Conservation (phyloP, 352 stramenopile genomes). For the Globisporangium orthogonon region DNA sequence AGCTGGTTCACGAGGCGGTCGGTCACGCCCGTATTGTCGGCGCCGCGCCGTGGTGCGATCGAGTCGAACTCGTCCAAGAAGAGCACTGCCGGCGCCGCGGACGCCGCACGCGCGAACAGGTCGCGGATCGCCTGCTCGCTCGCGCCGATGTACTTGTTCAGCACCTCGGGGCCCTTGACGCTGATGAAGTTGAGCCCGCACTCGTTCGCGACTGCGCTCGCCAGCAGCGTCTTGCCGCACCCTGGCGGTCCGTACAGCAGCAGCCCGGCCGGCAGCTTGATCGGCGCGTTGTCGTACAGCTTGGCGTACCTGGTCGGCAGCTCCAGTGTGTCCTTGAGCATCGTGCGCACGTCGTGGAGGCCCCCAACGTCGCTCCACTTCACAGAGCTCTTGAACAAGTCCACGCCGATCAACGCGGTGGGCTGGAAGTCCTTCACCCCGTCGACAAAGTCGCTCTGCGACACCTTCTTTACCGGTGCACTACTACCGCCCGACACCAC, state of each 20-base stretch:
- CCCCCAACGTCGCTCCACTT: slow-evolving; percentile 87
- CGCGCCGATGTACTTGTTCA: slow-evolving; percentile 90
- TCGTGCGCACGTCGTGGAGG: slow-evolving; percentile 66
- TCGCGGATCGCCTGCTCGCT: slow-evolving; percentile 88
- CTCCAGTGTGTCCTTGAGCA: slow-evolving; percentile 88
- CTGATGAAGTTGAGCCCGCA: slow-evolving; percentile 88
- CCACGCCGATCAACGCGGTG: slow-evolving; percentile 68
- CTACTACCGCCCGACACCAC: background rate
- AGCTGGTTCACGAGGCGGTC: slow-evolving; percentile 98
- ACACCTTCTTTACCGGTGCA: slow-evolving; percentile 15
- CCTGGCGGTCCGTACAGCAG: slow-evolving; percentile 88
- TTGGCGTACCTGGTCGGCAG: slow-evolving; percentile 74
- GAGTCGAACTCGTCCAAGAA: slow-evolving; percentile 94
- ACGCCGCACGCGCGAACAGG: slow-evolving; percentile 71
- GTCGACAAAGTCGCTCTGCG: slow-evolving; percentile 67
- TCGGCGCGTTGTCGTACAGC: slow-evolving; percentile 74
- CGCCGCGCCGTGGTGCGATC: slow-evolving; percentile 90
- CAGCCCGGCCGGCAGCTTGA: slow-evolving; percentile 82
- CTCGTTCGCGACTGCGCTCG: slow-evolving; percentile 83
- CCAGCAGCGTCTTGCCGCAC: slow-evolving; percentile 87
- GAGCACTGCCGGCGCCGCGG: slow-evolving; percentile 70
- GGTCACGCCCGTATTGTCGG: slow-evolving; percentile 93
- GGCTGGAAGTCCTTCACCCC: slow-evolving; percentile 77
- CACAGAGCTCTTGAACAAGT: slow-evolving; percentile 82
- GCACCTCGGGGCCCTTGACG: slow-evolving; percentile 86